A percentile compares a stretch with the other conserved stretches of the same genome.
phyloP scores from a whole-genome alignment of 371 early-diverging fungal species.

The Syncephalis fuscata region DNA sequence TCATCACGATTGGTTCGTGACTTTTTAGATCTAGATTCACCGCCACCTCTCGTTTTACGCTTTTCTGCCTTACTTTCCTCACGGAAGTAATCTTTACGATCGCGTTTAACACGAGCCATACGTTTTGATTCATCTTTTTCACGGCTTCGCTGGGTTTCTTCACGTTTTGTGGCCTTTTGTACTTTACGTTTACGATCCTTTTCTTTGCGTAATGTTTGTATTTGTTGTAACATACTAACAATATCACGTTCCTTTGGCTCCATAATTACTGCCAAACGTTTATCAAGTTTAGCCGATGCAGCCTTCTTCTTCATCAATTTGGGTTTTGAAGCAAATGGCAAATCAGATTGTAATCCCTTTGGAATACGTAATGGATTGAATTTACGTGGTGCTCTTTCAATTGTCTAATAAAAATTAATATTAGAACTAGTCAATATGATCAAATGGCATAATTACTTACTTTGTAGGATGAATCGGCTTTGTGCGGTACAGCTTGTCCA shows the following conservation, averaged over 20 bases:
- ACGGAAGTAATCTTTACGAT: constrained; percentile 1
- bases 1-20: no score
- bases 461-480: constrained; percentile 71
- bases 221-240: constrained; percentile 58
- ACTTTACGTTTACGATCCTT: constrained; percentile 59
- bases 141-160: constrained; percentile 26
- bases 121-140: constrained; percentile 37
- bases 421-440: no score
- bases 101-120: constrained; percentile 19
- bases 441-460: constrained; percentile 12
- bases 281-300: constrained; percentile 22
- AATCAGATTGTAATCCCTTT: constrained; percentile 53
- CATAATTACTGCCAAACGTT: constrained; percentile 72
- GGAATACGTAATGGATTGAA: constrained; percentile 80
- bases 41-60: not conserved
- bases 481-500: constrained; percentile 41
- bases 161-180: constrained; percentile 32
- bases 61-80: constrained; percentile 3
- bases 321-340: constrained; percentile 88
- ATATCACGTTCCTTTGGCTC: constrained; percentile 84
- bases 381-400: constrained; percentile 63
- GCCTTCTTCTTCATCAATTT: constrained; percentile 36
- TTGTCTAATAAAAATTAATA: constrained; percentile 21
- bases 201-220: constrained; percentile 72
- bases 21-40: no score